Conservation (phyloP, 2,329 filamentous ascomycete genomes). For the Xylaria sp. region DNA sequence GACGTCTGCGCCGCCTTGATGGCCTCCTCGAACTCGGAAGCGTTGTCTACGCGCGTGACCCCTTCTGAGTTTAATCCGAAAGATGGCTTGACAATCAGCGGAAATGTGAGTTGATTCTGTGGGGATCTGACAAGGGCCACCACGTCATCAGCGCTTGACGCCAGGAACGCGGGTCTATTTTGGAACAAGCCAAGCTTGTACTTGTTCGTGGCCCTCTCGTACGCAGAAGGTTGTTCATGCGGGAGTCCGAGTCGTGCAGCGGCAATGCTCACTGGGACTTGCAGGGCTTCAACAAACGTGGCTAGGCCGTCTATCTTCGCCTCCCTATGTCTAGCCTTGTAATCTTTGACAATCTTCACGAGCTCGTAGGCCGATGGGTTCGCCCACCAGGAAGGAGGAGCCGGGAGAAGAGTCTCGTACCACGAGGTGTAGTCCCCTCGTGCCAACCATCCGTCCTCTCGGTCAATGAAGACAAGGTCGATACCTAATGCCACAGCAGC, state of each 20-base stretch:
- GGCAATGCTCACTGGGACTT: slow-evolving; percentile 42
- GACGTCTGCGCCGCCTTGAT: slow-evolving; percentile 21
- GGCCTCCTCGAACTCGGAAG: slow-evolving; percentile 29
- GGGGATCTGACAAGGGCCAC: slow-evolving; percentile 24
- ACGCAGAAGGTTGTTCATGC: slow-evolving; percentile 40
- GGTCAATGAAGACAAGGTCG: slow-evolving; percentile 45
- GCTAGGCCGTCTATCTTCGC: slow-evolving; percentile 43
- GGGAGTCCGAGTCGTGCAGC: slow-evolving; percentile 42
- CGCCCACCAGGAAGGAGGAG: slow-evolving; percentile 41
- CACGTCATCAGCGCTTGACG: slow-evolving; percentile 41
- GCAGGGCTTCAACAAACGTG: slow-evolving; percentile 44
- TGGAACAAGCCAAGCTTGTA: slow-evolving; percentile 42
- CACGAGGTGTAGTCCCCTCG: slow-evolving; percentile 39
- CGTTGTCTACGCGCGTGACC: slow-evolving; percentile 42
- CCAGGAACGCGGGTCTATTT: slow-evolving; percentile 40
- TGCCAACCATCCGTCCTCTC: slow-evolving; percentile 42
- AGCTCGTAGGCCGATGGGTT: slow-evolving; percentile 44
- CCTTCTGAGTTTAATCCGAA: slow-evolving; percentile 47
- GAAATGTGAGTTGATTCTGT: slow-evolving; percentile 39
- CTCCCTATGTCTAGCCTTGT: slow-evolving; percentile 29
- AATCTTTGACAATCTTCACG: slow-evolving; percentile 36
- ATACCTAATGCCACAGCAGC: slow-evolving; percentile 44
- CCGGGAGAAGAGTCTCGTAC: slow-evolving; percentile 44
- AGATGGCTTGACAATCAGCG: slow-evolving; percentile 47
- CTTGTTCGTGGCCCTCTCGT: slow-evolving; percentile 47